Evolutionary conservation across 202 grass and related monocot species (phyloP).

Genomic region (Eragrostis tef): DNA sequence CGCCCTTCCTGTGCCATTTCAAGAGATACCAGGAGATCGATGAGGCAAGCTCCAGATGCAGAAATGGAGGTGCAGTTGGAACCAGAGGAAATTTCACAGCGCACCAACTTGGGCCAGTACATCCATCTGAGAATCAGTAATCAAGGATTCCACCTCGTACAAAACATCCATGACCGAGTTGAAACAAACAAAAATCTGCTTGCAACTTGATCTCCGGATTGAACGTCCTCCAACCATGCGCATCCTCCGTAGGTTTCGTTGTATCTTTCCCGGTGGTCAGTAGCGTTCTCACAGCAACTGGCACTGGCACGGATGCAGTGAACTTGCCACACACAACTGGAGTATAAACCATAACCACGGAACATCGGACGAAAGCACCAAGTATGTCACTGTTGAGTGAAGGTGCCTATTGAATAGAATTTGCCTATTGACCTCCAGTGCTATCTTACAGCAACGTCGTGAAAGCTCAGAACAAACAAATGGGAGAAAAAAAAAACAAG

Average conservation of each 20-base stretch:
- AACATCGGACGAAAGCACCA: not conserved
- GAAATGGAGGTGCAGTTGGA: not conserved
- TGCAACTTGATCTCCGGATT: not conserved
- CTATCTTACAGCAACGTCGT: conserved; percentile 30
- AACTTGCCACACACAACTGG: too few species aligned
- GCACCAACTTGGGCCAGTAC: too few species aligned
- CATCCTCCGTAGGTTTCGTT: not conserved
- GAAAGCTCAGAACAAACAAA: conserved; percentile 31
- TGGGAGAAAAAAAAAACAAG: not conserved
- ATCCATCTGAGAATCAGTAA: too few species aligned
- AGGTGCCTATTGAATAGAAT: not conserved
- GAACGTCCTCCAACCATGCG: conserved; percentile 31
- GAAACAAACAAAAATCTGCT: not conserved
- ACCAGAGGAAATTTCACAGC: too few species aligned
- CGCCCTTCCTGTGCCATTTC: not conserved
- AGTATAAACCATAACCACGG: not conserved
- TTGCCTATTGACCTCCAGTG: conserved; percentile 21
- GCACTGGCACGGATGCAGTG: not conserved
- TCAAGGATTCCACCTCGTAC: not conserved
- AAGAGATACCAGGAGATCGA: not conserved
- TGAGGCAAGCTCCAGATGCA: not conserved
- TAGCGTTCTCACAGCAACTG: conserved; percentile 1
- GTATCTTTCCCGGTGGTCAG: not conserved
- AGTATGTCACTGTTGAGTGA: conserved; percentile 7
- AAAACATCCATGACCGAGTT: not conserved